Conservation (phyloP, 2,329 filamentous ascomycete genomes). For the Gyromitra esculenta region DNA sequence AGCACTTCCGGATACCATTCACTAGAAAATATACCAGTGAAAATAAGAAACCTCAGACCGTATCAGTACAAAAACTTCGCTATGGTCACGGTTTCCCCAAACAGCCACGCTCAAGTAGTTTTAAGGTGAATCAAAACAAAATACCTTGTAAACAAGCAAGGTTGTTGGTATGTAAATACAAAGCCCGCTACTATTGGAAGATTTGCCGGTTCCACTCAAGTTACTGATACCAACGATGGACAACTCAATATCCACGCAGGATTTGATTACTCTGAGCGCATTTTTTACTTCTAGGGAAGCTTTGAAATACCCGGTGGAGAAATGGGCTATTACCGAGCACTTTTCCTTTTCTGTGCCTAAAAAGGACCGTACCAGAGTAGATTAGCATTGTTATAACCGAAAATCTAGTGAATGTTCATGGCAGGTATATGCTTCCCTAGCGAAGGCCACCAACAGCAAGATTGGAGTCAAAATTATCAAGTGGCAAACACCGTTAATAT, state of each 20-base stretch:
- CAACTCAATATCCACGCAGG: background rate
- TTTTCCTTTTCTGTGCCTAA: conserved; percentile 1
- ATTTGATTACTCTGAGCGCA: background rate
- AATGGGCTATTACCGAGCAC: conserved; percentile 13
- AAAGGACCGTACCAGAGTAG: conserved; percentile 3
- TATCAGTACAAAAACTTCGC: no score
- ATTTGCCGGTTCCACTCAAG: no score
- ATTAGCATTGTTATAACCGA: conserved; percentile 17
- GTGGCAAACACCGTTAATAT: no score
- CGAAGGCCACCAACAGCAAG: no score
- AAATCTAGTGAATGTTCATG: background rate
- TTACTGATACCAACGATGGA: background rate
- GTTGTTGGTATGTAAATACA: background rate
- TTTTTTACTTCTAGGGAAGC: background rate
- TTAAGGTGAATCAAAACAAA: conserved; percentile 7
- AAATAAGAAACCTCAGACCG: background rate
- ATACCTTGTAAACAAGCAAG: background rate
- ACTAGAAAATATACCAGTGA: background rate
- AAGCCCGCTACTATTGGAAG: background rate
- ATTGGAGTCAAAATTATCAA: no score
- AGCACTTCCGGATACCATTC: background rate
- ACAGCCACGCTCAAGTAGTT: background rate
- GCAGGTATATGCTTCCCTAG: background rate
- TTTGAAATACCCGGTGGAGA: background rate
- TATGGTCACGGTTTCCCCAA: background rate